Evolutionary conservation across 2,329 filamentous ascomycete species (phyloP).

Genomic region (Dactylellina parvicollis): DNA sequence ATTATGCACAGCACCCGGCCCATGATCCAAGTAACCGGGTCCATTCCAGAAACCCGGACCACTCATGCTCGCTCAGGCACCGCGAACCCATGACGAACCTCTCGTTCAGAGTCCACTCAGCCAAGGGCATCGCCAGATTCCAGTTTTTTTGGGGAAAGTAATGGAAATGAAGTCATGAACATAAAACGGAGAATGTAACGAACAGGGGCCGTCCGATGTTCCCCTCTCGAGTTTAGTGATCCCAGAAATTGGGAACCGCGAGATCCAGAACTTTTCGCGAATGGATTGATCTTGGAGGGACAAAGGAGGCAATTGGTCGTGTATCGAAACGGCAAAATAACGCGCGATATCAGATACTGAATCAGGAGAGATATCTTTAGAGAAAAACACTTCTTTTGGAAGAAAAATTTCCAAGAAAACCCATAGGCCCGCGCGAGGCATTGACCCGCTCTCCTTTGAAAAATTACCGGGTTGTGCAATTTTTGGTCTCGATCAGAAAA

Average conservation of each 20-base stretch:
- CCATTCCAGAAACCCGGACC: conserved; percentile 53
- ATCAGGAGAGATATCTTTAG: not conserved
- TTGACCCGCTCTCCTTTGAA: not conserved
- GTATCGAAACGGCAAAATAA: too few species aligned
- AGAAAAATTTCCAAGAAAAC: not conserved
- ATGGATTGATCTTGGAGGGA: not conserved
- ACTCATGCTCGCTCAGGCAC: conserved; percentile 7
- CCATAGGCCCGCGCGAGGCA: not conserved
- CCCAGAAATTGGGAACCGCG: not conserved
- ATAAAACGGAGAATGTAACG: conserved; percentile 45
- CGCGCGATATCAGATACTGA: too few species aligned
- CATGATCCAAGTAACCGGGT: conserved; percentile 54
- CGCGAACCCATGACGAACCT: too few species aligned
- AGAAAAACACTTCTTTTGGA: too few species aligned
- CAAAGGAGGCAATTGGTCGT: conserved; percentile 12
- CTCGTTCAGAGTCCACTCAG: too few species aligned
- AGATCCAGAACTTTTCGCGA: conserved; percentile 2
- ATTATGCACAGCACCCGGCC: conserved; percentile 45
- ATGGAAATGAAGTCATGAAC: conserved; percentile 36
- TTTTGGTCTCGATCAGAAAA: too few species aligned
- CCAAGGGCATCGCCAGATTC: too few species aligned
- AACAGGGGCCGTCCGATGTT: conserved; percentile 26
- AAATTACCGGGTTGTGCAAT: not conserved
- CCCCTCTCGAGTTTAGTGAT: not conserved
- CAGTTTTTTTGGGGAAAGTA: not conserved